Evolutionary conservation across 805 yeast species (phyloP), one percentile per base, ranked within the genome.

Genomic region (Ogataea degrootiae): DNA sequence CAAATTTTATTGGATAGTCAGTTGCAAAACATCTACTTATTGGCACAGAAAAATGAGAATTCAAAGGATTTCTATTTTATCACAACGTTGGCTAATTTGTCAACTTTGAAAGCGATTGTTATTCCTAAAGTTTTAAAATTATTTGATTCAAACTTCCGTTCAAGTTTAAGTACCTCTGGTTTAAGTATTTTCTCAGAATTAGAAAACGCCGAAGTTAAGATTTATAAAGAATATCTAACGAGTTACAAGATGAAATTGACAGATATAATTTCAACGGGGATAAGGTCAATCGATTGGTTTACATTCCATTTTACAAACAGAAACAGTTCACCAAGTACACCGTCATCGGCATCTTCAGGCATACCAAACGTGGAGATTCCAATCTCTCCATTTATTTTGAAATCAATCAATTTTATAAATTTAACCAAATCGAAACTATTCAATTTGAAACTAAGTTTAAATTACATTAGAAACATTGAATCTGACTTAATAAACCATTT

Each of bases 191-290:
- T 71, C 47, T 61, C 67, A 7, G 63, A 73, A 4, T 55, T 82
- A 45, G 73, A 71, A 17, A 71, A 72, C 45, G 68, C 78, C 61
- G 85, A 82, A 51, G 61, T 68, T 12, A 74, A 76, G 1, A 68
- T 85, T 5, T 81, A 82, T 54, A 76, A 74, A 14, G 73, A 75
- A 19, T 83, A 75, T 54, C 65, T 80, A 43, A 70, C 73, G 6
- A 75, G 73, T 43, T 75, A 80, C 61, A 72, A 79, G 53, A 55
- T 68, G 14, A 54, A 65, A 45, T 48, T 77, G 37, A 66, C 69
- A 3, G 70, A 62, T 41, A 73, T 72, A 31, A 61, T 71, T n/a
- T 62, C 65, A 46, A 60, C 57, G 31, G 80, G 77, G 31, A 66
- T 73, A 38, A 62, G 64, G 39, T 64, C 57, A 44, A 60, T 65